phyloP scores from a whole-genome alignment of 805 yeast species.

The Wickerhamiella lipophila region DNA sequence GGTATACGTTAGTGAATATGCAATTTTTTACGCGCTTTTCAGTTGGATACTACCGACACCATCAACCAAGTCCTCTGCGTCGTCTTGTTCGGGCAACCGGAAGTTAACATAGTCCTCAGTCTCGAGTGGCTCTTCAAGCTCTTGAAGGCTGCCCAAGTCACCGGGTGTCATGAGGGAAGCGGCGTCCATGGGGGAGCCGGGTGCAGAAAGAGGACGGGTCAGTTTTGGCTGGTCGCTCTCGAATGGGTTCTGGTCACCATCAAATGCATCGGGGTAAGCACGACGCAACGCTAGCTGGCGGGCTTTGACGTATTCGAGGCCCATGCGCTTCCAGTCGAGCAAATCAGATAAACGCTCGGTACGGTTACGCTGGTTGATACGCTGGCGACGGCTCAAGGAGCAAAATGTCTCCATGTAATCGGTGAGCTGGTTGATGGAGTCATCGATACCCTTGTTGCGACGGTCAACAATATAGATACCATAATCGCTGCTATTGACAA shows the following conservation, averaged over 20 bases:
- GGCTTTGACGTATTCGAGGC: slow-evolving; percentile 89
- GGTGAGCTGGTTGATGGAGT: slow-evolving; percentile 78
- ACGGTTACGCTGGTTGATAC: slow-evolving; percentile 95
- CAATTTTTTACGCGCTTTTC: slow-evolving; percentile 1
- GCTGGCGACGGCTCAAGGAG: slow-evolving; percentile 82
- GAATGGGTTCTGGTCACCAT: slow-evolving; percentile 27
- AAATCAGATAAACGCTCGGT: slow-evolving; percentile 88
- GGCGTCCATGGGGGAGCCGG: slow-evolving; percentile 82
- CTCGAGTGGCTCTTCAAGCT: slow-evolving; percentile 54
- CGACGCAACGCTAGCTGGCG: slow-evolving; percentile 81
- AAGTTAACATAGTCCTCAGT: slow-evolving; percentile 61
- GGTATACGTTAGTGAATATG: not conserved
- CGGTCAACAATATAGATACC: slow-evolving; percentile 96
- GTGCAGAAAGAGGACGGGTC: slow-evolving; percentile 88
- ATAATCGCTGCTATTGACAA: slow-evolving; percentile 86
- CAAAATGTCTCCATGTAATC: slow-evolving; percentile 84
- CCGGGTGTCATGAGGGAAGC: slow-evolving; percentile 90
- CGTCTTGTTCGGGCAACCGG: slow-evolving; percentile 29
- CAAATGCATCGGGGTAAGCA: slow-evolving; percentile 80
- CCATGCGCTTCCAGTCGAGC: slow-evolving; percentile 97
- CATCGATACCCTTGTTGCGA: slow-evolving; percentile 82
- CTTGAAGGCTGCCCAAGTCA: slow-evolving; percentile 92
- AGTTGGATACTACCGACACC: slow-evolving; percentile 1
- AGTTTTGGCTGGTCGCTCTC: slow-evolving; percentile 39
- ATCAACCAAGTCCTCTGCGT: slow-evolving; percentile 16